Conservation (phyloP, 306 rosid species). For the Hylodesmum podocarpum region DNA sequence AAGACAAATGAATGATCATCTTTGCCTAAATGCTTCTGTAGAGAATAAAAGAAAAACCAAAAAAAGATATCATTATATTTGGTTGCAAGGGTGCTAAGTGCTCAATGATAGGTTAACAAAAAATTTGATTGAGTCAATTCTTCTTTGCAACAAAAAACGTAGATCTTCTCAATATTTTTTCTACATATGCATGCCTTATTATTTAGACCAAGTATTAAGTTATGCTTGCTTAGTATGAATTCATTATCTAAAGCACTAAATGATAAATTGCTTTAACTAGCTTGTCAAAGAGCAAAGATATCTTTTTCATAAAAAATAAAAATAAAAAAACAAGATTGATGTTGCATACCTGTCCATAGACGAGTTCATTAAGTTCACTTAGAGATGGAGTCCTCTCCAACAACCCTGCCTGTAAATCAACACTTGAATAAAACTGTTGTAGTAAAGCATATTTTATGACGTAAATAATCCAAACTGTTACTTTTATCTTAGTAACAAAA, state of each 20-base stretch:
- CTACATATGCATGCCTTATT: not conserved
- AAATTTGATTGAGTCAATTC: not conserved
- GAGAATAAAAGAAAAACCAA: slow-evolving; percentile 16
- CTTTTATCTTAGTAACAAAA: slow-evolving; percentile 13
- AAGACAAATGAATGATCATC: slow-evolving; percentile 87
- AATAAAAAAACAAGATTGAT: slow-evolving; percentile 12
- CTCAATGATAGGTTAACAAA: slow-evolving; percentile 23
- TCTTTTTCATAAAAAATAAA: not conserved
- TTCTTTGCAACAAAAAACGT: slow-evolving; percentile 2
- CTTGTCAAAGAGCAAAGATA: slow-evolving; percentile 19
- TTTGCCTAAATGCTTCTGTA: slow-evolving; percentile 86
- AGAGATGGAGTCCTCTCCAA: slow-evolving; percentile 94
- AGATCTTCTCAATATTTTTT: not conserved
- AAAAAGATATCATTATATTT: slow-evolving; percentile 26
- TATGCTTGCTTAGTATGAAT: not conserved
- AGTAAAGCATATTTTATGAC: not conserved
- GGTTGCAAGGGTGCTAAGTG: slow-evolving; percentile 12
- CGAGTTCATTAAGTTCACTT: slow-evolving; percentile 87
- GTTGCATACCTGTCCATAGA: slow-evolving; percentile 84
- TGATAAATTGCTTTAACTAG: not conserved
- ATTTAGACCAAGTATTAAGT: not conserved
- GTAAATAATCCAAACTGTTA: slow-evolving; percentile 8
- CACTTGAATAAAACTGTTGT: slow-evolving; percentile 37
- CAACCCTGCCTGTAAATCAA: slow-evolving; percentile 67
- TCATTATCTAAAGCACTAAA: slow-evolving; percentile 4